phyloP scores from a whole-genome alignment of 2,329 filamentous ascomycete genomes.

The Fusarium pseudograminearum region DNA sequence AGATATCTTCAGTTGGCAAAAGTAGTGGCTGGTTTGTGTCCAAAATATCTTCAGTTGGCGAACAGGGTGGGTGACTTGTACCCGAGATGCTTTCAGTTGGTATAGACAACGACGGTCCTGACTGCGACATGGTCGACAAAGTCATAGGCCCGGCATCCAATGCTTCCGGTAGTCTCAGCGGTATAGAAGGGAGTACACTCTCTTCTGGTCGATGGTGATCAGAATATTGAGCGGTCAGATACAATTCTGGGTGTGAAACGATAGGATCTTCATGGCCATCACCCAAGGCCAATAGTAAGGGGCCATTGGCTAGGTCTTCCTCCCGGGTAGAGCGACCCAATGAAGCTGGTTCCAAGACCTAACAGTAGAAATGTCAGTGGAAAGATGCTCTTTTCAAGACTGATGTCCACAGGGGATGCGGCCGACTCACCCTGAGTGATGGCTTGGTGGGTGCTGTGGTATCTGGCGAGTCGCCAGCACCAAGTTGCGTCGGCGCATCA shows the following conservation, averaged over 20 bases:
- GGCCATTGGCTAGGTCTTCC: not conserved
- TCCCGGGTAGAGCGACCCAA: not conserved
- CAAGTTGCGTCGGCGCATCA: not conserved
- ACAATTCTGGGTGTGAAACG: fast-evolving
- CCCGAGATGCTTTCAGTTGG: not conserved
- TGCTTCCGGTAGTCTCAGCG: fast-evolving
- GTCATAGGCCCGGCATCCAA: fast-evolving
- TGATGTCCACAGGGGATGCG: fast-evolving
- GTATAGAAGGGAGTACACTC: fast-evolving
- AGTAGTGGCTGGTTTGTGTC: too few relatives aligned
- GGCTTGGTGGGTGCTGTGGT: not conserved
- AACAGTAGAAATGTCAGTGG: not conserved
- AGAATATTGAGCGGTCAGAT: fast-evolving
- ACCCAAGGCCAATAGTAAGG: not conserved
- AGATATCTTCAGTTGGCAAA: too few relatives aligned
- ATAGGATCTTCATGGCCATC: not conserved
- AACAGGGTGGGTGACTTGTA: too few relatives aligned
- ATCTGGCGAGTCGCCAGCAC: not conserved
- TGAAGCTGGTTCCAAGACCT: fast-evolving
- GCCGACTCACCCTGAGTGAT: not conserved
- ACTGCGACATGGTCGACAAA: not conserved
- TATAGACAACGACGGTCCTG: not conserved
- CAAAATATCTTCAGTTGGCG: too few relatives aligned
- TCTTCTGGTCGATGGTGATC: fast-evolving
- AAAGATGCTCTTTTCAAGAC: fast-evolving